Evolutionary conservation across 768 basidiomycete species (phyloP), one percentile per base, ranked within the genome.

Genomic region (Cubamyces lactineus): DNA sequence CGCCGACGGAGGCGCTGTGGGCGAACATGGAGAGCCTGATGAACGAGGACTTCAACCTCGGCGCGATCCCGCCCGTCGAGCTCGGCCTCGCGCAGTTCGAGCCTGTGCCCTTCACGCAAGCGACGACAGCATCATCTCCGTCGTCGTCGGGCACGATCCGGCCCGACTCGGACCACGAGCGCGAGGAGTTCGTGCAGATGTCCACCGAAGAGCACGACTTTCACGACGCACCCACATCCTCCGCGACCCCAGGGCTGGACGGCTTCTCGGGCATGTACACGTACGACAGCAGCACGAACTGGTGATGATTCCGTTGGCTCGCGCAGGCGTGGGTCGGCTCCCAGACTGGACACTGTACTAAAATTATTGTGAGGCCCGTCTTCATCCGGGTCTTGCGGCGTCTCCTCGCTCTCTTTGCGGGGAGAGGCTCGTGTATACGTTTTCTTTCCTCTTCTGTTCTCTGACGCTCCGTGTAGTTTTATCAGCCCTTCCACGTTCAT

Each of bases 31-130:
- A 75, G 51, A 65, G 77, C 57, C 74, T 89, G 47, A 75, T 75
- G 41, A 80, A 79, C 57, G 85, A 87, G 71, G 88, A 89, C 74
- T 90, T 89, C 70, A 87, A 89, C 69, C 72, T 90, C 64, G 74
- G 69, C 66, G 75, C 85, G 23, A 90, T 90, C 64, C 87, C 86
- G 2, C 82, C 87, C 0, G 80, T 88, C 71, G 82, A 87, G 63
- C 76, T 88, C 55, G 84, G 84, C 16, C 70, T 83, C 62, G 77
- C 82, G 50, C 84, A 83, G 46, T 79, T 76, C 48, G 77, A 77
- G 38, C 64, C 59, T 46, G 64, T 73, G 46, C 67, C 54, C 53
- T 30, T 46, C 26, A 46, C 70, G n/a, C 50, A 69, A 3, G 30
- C 68, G 58, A 42, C 63, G 34, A 28, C 57, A 9, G 26, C 49